Percentiles rank a stretch among this genome's conserved stretches.
Evolutionary conservation across 306 rosid genomes (phyloP).

Genomic region (Casuarina cunninghamiana): DNA sequence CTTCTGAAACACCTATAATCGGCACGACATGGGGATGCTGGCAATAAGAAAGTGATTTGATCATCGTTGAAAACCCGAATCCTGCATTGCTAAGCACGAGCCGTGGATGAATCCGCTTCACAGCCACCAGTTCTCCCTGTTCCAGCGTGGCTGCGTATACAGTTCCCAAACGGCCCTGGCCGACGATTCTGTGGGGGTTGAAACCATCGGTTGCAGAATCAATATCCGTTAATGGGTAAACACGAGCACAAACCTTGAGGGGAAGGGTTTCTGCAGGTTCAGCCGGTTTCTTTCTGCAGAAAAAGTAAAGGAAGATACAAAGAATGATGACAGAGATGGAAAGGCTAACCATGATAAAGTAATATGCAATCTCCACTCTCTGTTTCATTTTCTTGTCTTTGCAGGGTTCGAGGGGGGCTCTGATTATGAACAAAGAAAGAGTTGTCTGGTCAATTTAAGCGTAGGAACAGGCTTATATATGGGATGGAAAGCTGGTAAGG

Average conservation of each 20-base stretch:
- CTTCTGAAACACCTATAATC: conserved; percentile 78
- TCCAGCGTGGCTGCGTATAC: conserved; percentile 64
- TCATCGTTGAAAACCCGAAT: conserved; percentile 56
- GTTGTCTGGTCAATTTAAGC: conserved; percentile 26
- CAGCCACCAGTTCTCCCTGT: conserved; percentile 48
- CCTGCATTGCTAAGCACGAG: conserved; percentile 80
- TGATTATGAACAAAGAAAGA: conserved; percentile 22
- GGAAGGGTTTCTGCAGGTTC: conserved; percentile 53
- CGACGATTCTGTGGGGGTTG: conserved; percentile 60
- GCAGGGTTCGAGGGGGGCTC: conserved; percentile 3
- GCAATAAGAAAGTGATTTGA: conserved; percentile 63
- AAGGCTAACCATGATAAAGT: conserved; percentile 40
- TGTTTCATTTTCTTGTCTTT: conserved; percentile 42
- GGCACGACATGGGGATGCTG: conserved; percentile 79
- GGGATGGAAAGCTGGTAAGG: conserved; percentile 10
- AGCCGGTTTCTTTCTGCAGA: conserved; percentile 57
- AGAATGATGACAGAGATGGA: conserved; percentile 53
- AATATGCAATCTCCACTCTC: conserved; percentile 41
- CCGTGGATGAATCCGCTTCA: conserved; percentile 66
- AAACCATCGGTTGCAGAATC: conserved; percentile 80
- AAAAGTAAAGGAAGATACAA: conserved; percentile 34
- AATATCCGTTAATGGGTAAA: conserved; percentile 50
- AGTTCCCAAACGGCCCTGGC: conserved; percentile 75
- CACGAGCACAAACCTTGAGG: conserved; percentile 42
- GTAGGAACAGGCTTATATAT: conserved; percentile 25